Evolutionary conservation across 1,139 yeast species (phyloP).

Genomic region (Protomyces pachydermus): DNA sequence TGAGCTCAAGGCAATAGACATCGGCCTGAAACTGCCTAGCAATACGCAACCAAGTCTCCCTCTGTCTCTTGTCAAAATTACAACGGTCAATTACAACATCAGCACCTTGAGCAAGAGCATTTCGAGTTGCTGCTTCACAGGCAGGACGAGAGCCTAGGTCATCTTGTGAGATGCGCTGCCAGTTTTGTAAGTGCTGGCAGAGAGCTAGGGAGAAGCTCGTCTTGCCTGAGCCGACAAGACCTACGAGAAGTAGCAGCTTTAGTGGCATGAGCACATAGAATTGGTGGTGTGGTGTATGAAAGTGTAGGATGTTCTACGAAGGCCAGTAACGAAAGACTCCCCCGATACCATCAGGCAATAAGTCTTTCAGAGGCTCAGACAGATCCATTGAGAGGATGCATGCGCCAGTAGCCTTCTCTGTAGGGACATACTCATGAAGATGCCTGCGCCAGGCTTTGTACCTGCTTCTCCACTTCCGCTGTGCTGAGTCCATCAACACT

Average conservation of each 20-base stretch:
- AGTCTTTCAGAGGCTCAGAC: too few relatives aligned
- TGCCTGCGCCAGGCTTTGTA: constrained; percentile 25
- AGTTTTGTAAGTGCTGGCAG: neutral
- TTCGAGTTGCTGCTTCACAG: neutral
- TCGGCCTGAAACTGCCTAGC: neutral
- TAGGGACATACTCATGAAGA: neutral
- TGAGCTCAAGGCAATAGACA: neutral
- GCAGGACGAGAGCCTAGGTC: constrained; percentile 6
- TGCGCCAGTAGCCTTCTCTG: neutral
- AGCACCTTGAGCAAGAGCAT: neutral
- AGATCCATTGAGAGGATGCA: too few relatives aligned
- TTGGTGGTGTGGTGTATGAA: too few relatives aligned
- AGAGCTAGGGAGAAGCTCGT: neutral
- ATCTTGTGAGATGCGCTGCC: constrained; percentile 4
- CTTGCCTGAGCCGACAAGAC: constrained; percentile 3
- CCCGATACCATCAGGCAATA: too few relatives aligned
- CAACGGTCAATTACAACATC: constrained; percentile 1
- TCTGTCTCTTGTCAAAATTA: constrained; percentile 3
- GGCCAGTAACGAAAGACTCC: too few relatives aligned
- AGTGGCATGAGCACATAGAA: neutral
- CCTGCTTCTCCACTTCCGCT: constrained; percentile 32
- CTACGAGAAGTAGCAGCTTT: neutral
- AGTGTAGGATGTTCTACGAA: too few relatives aligned
- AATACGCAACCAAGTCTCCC: neutral
- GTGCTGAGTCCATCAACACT: constrained; percentile 36